A percentile compares a stretch with the other conserved stretches of the same genome.
phyloP scores from a whole-genome alignment of 2,329 filamentous ascomycete species.

The Didymella exigua region DNA sequence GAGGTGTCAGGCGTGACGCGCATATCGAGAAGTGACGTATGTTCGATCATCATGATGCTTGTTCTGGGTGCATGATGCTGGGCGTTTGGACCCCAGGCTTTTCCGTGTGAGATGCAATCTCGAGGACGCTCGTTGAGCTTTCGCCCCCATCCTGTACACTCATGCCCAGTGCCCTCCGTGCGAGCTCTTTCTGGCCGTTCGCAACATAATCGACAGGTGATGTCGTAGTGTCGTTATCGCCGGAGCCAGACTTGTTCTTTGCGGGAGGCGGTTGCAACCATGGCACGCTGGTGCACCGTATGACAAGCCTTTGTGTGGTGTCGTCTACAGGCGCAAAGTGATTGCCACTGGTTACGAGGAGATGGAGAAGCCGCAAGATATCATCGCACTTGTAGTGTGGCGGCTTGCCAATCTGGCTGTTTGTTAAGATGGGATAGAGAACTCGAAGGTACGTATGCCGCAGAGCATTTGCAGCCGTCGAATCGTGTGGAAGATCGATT shows the following conservation, averaged over 20 bases:
- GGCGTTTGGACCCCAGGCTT: slow-evolving; percentile 51
- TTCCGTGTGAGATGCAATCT: slow-evolving; percentile 49
- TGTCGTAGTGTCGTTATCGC: slow-evolving; percentile 23
- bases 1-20: neutral
- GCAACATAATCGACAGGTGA: slow-evolving; percentile 31
- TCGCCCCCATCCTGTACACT: slow-evolving; percentile 43
- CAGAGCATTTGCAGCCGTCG: slow-evolving; percentile 58
- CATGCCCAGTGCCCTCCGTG: slow-evolving; percentile 49
- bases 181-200: slow-evolving; percentile 46
- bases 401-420: slow-evolving; percentile 85
- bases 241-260: slow-evolving; percentile 26
- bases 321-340: slow-evolving; percentile 84
- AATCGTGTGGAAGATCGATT: slow-evolving; percentile 90
- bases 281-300: slow-evolving; percentile 73
- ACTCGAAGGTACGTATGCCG: slow-evolving; percentile 95
- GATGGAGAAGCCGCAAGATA: slow-evolving; percentile 73
- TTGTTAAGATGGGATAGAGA: slow-evolving; percentile 83
- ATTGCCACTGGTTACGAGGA: slow-evolving; percentile 67
- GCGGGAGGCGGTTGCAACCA: slow-evolving; percentile 60
- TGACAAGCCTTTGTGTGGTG: slow-evolving; percentile 77
- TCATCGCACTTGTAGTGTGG: slow-evolving; percentile 93
- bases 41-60: slow-evolving; percentile 19
- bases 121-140: slow-evolving; percentile 47
- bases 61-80: slow-evolving; percentile 31
- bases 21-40: neutral